Base-by-base conservation (phyloP, 179 eudicot genomes). In the Beta corolliflora region DNA sequence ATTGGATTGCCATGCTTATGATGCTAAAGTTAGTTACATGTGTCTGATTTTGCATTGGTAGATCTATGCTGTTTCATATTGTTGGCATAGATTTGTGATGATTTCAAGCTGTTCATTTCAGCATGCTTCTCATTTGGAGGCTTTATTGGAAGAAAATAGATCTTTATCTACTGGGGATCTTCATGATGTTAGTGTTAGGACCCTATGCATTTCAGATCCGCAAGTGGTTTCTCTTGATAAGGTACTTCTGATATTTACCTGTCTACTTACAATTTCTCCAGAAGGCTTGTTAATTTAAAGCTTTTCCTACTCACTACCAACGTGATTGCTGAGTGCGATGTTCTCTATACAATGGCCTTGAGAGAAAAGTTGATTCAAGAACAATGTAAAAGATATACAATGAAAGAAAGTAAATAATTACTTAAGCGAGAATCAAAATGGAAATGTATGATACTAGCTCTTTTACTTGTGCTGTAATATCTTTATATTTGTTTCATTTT, bases 171-270 rank as follows among this genome's bases (percentile, higher is more conserved):
- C 92, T 58, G 85, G 84, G 73, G 93, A 88, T 80, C 86, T 91
- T 76, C 99, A 95, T 82, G 98, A 94, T 86, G 86, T 82, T 76
- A 91, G 92, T 82, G 91, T 95, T 71, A 86, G 99, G 85, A 95
- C 97, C 7, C 78, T 93, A 31, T 91, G 95, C 86, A 92, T 95
- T 76, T 90, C 83, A 83, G 94, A 90, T 69, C 82, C 87, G 67
- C 86, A 77, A 56, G 75, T 81, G 18, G 85, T 93, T 79, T 87
- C 89, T 81, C 89, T 95, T 64, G 95, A 91, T 55, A 95, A 95
- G 97, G 98, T 93, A 89, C 81, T 56, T 79, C 5, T 66, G 48
- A 19, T 78, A 54, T 21, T 56, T 61, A 56, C 77, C 60, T 44
- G 9, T 45, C 71, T 1, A 18, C 73, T 73, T 6, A 48, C 5